Conservation (phyloP, 352 stramenopile species). For the Phytopythium ostracodes region DNA sequence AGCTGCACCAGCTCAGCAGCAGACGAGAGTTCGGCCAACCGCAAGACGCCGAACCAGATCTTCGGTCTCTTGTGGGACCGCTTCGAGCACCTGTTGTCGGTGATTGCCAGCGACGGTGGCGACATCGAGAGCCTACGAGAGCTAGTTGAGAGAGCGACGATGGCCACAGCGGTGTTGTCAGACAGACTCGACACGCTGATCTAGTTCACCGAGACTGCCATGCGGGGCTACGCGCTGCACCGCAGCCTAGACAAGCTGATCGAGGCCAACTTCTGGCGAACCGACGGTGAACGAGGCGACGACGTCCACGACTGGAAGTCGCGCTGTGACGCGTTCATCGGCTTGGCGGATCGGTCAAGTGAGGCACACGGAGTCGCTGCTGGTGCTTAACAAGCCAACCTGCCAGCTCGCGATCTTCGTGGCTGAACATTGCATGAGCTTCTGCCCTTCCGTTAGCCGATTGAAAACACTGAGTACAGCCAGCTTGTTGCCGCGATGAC, state of each 20-base stretch:
- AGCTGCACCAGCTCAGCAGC: background rate
- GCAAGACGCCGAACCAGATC: background rate
- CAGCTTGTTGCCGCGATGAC: too few species aligned
- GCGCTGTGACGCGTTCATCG: background rate
- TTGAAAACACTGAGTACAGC: too few species aligned
- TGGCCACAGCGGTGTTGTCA: background rate
- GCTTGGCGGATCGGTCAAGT: background rate
- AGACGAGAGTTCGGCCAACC: background rate
- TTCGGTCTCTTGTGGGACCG: slow-evolving; percentile 1
- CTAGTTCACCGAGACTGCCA: background rate
- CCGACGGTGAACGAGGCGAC: background rate
- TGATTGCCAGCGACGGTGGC: background rate
- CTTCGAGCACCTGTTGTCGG: background rate
- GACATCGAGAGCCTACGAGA: background rate
- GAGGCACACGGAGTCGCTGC: too few species aligned
- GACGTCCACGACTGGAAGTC: background rate
- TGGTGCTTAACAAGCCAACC: too few species aligned
- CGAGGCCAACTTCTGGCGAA: background rate
- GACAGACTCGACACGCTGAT: background rate
- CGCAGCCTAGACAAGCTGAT: background rate
- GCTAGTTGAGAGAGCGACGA: background rate
- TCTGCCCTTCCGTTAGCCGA: too few species aligned
- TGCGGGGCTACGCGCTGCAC: background rate
- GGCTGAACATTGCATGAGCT: too few species aligned
- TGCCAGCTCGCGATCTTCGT: too few species aligned